Conservation (phyloP, 495 filamentous ascomycete species). For the Chaetomidium leptoderma region DNA sequence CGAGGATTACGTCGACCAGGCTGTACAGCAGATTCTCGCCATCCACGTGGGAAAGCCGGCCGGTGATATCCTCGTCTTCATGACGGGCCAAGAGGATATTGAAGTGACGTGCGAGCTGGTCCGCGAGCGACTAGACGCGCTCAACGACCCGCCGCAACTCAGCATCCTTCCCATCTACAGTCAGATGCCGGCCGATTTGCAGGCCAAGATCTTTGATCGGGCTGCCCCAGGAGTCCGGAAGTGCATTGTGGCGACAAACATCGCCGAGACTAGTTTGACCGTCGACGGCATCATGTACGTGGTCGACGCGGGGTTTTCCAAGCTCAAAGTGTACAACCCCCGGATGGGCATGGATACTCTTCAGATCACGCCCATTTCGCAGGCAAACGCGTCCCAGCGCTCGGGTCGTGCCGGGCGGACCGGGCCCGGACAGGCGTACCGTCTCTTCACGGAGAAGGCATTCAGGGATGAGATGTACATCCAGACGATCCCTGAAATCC, state of each 20-base stretch:
- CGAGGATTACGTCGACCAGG: constrained; percentile 96
- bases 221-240: constrained; percentile 89
- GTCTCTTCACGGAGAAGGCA: constrained; percentile 88
- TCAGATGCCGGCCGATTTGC: constrained; percentile 97
- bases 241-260: constrained; percentile 97
- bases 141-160: constrained; percentile 93
- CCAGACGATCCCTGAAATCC: constrained; percentile 97
- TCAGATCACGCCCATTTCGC: constrained; percentile 96
- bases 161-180: constrained; percentile 97
- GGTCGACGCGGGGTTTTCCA: constrained; percentile 92
- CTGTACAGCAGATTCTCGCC: constrained; percentile 93
- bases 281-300: constrained; percentile 99
- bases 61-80: constrained; percentile 96
- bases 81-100: constrained; percentile 99
- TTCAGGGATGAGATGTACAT: constrained; percentile 97
- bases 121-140: constrained; percentile 78
- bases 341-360: constrained; percentile 99
- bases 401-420: constrained; percentile 93
- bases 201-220: constrained; percentile 94
- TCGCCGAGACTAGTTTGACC: constrained; percentile 95
- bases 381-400: constrained; percentile 91
- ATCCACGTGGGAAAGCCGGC: constrained; percentile 90
- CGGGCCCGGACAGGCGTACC: constrained; percentile 92
- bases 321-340: constrained; percentile 98
- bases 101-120: constrained; percentile 93